These are phyloP conservation scores for Kluyveromyces wickerhamii DNA, from an alignment of 805 yeast species.

Conservation along the genomic window DNA sequence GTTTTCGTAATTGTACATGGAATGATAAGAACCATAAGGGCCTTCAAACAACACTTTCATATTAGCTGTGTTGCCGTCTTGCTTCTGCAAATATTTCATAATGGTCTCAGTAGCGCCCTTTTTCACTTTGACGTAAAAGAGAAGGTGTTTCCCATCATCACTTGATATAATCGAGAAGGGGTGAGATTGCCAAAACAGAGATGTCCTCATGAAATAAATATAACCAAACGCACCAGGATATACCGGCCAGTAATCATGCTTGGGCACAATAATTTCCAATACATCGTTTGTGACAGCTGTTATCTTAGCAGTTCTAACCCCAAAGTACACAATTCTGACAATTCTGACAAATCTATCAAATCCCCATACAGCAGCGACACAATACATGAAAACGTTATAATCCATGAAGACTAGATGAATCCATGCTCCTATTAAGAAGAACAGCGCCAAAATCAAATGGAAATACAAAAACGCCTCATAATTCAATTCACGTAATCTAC, in stretches of 20 bases:
- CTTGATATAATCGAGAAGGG: conserved; percentile 50
- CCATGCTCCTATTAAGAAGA: conserved; percentile 42
- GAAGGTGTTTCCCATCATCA: conserved; percentile 29
- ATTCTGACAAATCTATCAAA: conserved; percentile 56
- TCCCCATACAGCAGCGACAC: conserved; percentile 59
- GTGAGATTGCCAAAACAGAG: conserved; percentile 54
- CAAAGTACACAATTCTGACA: conserved; percentile 48
- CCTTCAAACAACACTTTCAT: conserved; percentile 45
- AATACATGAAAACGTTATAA: conserved; percentile 45
- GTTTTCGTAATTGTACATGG: conserved; percentile 33
- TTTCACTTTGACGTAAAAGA: conserved; percentile 39
- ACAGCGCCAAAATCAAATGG: conserved; percentile 39
- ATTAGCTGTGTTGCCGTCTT: conserved; percentile 25
- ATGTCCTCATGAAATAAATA: conserved; percentile 42
- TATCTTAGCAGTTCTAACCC: conserved; percentile 45
- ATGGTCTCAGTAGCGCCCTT: conserved; percentile 44
- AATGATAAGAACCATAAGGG: conserved; percentile 42
- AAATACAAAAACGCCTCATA: conserved; percentile 39
- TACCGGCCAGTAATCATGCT: conserved; percentile 9
- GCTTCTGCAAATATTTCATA: conserved; percentile 23
- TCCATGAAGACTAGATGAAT: conserved; percentile 35
- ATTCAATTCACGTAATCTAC: conserved; percentile 37
- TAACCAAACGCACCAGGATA: conserved; percentile 46
- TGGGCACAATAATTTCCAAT: conserved; percentile 9
- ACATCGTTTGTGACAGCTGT: conserved; percentile 13